Evolutionary conservation across 345 rosid genomes (phyloP).

Genomic region (Camelina laxa): DNA sequence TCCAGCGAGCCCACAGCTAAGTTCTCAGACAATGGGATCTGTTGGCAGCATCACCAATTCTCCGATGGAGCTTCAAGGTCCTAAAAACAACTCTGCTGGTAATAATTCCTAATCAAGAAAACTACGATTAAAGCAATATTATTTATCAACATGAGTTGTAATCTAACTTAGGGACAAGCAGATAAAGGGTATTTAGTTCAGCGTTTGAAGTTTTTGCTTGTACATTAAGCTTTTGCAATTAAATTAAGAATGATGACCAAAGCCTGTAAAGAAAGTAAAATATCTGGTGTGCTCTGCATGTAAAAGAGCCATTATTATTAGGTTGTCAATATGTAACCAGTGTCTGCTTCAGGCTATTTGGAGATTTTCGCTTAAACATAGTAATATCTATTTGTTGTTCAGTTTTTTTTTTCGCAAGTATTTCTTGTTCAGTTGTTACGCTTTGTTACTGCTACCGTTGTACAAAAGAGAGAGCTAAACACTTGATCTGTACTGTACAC

Average conservation of each 20-base stretch:
- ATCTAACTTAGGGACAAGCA: slow-evolving; percentile 22
- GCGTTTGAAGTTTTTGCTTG: slow-evolving; percentile 6
- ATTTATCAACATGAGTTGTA: slow-evolving; percentile 23
- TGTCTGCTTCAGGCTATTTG: slow-evolving; percentile 18
- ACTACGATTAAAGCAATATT: background rate
- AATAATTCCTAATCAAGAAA: slow-evolving; percentile 36
- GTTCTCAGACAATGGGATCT: slow-evolving; percentile 92
- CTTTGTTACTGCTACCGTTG: background rate
- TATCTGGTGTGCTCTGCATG: slow-evolving; percentile 24
- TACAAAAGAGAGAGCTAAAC: background rate
- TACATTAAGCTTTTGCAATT: slow-evolving; percentile 21
- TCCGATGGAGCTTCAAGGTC: slow-evolving; percentile 91
- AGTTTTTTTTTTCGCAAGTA: too few relatives aligned
- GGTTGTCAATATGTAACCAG: slow-evolving; percentile 15
- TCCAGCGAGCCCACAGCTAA: slow-evolving; percentile 95
- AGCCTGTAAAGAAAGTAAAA: slow-evolving; percentile 19
- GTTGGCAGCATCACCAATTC: slow-evolving; percentile 91
- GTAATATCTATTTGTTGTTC: background rate
- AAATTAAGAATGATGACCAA: slow-evolving; percentile 15
- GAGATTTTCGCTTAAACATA: background rate
- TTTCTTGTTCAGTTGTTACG: slow-evolving; percentile 3
- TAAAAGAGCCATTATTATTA: slow-evolving; percentile 11
- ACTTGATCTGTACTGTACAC: background rate
- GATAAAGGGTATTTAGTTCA: slow-evolving; percentile 5
- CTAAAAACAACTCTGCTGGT: slow-evolving; percentile 74